A percentile compares a stretch with the other conserved stretches of the same genome.
Evolutionary conservation across 140 eudicot genomes (phyloP).

Genomic region (Bidens hawaiensis): DNA sequence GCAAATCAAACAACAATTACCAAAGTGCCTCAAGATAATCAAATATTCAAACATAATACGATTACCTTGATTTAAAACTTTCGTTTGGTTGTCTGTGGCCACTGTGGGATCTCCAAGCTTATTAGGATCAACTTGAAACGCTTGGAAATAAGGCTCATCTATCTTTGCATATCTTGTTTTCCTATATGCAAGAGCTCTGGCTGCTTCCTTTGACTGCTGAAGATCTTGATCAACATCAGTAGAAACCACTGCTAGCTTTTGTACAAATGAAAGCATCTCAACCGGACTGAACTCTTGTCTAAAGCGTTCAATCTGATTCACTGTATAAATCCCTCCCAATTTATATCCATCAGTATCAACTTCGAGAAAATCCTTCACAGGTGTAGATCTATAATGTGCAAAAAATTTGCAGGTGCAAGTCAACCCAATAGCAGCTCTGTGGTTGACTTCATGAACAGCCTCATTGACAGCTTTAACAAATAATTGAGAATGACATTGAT

Average conservation of each 20-base stretch:
- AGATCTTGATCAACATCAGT: constrained; percentile 1
- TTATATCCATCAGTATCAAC: constrained; percentile 19
- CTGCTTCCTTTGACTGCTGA: constrained; percentile 6
- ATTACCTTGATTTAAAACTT: constrained; percentile 21
- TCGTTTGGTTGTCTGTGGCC: constrained; percentile 9
- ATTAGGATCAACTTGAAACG: constrained; percentile 17
- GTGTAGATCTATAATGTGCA: constrained; percentile 8
- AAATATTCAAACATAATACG: neutral
- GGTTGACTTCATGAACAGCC: constrained; percentile 15
- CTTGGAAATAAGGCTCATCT: constrained; percentile 30
- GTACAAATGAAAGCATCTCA: constrained; percentile 18
- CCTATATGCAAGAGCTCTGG: constrained; percentile 28
- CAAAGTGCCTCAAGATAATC: neutral
- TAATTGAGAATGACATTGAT: neutral
- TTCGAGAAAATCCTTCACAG: constrained; percentile 12
- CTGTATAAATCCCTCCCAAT: constrained; percentile 15
- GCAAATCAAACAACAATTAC: neutral
- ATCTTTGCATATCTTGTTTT: constrained; percentile 22
- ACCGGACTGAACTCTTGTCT: constrained; percentile 18
- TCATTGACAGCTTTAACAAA: constrained; percentile 24
- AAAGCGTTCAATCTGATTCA: constrained; percentile 11
- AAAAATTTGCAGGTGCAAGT: constrained; percentile 21
- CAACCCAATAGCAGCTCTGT: constrained; percentile 25
- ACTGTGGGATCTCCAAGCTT: neutral
- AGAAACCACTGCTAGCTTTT: constrained; percentile 14